phyloP scores from a whole-genome alignment of 176 grass and related monocot species.

The Oryza glumipatula region DNA sequence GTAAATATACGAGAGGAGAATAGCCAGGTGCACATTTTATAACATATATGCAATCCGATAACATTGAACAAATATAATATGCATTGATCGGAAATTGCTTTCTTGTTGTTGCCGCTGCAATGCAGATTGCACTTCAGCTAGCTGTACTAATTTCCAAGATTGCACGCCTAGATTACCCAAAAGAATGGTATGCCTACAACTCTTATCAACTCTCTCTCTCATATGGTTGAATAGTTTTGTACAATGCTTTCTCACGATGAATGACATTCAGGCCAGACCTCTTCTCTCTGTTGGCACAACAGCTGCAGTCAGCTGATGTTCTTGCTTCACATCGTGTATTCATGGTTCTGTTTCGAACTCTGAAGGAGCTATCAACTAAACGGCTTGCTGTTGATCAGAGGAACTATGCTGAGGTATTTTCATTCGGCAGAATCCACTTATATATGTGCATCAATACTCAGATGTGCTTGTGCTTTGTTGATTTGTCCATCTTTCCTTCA shows the following conservation, averaged over 20 bases:
- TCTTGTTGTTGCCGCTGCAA: conserved; percentile 35
- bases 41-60: neutral
- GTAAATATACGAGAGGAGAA: conserved; percentile 93
- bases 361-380: conserved; percentile 98
- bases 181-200: conserved; percentile 74
- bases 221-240: conserved; percentile 13
- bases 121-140: conserved; percentile 88
- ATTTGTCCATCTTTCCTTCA: neutral
- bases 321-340: conserved; percentile 93
- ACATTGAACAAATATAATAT: neutral
- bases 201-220: conserved; percentile 32
- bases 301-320: conserved; percentile 79
- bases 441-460: conserved; percentile 10
- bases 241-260: conserved; percentile 29
- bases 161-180: conserved; percentile 96
- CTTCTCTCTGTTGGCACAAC: conserved; percentile 81
- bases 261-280: conserved; percentile 78
- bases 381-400: conserved; percentile 81
- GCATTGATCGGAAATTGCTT: conserved; percentile 1
- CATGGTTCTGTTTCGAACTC: conserved; percentile 91
- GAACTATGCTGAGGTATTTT: conserved; percentile 80
- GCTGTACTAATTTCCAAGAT: conserved; percentile 97
- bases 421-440: conserved; percentile 34
- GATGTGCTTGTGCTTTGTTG: conserved; percentile 18
- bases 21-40: conserved; percentile 62